Base-by-base conservation (phyloP, 2,329 filamentous ascomycete genomes). In the Fusarium nygamai region DNA sequence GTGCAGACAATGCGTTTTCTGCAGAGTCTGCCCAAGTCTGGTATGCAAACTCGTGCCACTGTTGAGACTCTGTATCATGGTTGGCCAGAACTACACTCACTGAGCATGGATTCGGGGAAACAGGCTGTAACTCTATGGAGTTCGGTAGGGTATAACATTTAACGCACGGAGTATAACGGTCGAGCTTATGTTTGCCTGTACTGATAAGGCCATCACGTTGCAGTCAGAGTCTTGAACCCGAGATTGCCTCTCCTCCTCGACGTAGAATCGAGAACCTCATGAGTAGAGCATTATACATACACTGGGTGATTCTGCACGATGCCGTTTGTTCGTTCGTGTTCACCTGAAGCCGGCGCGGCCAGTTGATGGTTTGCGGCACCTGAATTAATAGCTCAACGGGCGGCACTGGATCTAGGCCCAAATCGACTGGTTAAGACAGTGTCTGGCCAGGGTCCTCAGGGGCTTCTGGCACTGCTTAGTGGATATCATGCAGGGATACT, bases 1-100 rank as follows among this genome's bases (percentile, higher is more conserved):
- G 59, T 51, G 47, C 57, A 60, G 67, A 68, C 73, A 58, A 57
- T 69, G 61, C 39, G 44, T 54, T 74, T 58, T 57, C 68, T 50
- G 56, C 61, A 63, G 65, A 68, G 57, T 59, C 67, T 59, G 69
- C 61, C 67, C 27, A 66, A 44, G 61, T 75, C 63, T 76, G 76
- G 76, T 51, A 76, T 75, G 74, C 63, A 74, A 70, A 76, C 64
- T 68, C 65, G 68, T 67, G 74, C 70, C 76, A 77, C 72, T 46
- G 41, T 46, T 43, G 60, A 67, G 61, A 64, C 64, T 54, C 64
- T 47, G 38, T 29, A 31, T 57, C n/a, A 31, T 74, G 72, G 66
- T 65, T 74, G 72, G 72, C 46, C 29, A 34, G 58, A 61, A 20
- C 51, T 36, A 46, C 44, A 46, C 16, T 24, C 43, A 17, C 41